Evolutionary conservation across 345 rosid genomes (phyloP).

Genomic region (Eucalyptus regnans): DNA sequence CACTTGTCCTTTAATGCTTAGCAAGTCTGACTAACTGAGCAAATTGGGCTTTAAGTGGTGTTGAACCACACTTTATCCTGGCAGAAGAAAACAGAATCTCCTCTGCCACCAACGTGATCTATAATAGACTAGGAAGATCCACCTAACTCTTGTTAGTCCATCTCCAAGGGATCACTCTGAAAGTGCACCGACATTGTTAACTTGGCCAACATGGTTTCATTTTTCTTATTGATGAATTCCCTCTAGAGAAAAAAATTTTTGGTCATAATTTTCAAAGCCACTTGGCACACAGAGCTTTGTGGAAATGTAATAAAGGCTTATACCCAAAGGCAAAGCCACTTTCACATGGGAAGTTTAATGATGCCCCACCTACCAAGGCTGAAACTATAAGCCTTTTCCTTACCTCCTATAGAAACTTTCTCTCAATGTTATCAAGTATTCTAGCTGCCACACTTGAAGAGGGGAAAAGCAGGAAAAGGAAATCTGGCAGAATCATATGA

Average conservation of each 20-base stretch:
- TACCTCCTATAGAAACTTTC: not conserved
- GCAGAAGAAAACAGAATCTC: not conserved
- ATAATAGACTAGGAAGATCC: not conserved
- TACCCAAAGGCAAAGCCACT: not conserved
- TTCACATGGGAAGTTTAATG: not conserved
- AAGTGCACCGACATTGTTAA: not conserved
- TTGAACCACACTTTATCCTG: not conserved
- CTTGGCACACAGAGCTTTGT: not conserved
- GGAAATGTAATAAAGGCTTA: not conserved
- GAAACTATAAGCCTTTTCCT: not conserved
- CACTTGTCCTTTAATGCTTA: not conserved
- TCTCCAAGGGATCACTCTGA: not conserved
- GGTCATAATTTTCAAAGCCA: not conserved
- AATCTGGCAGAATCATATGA: not conserved
- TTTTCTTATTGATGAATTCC: not conserved
- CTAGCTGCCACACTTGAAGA: not conserved
- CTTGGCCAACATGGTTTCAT: not conserved
- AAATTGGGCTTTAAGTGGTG: not conserved
- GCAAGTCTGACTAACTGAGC: not conserved
- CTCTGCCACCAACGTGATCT: not conserved
- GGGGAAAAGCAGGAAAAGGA: not conserved
- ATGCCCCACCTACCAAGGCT: not conserved
- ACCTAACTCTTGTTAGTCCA: not conserved
- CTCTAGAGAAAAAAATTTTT: not conserved
- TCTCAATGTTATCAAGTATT: not conserved